Percentiles rank a stretch among this genome's conserved stretches.
These are phyloP conservation scores for Phytophthora colocasiae DNA, from an alignment of 352 stramenopile genomes.

Conservation along the genomic window DNA sequence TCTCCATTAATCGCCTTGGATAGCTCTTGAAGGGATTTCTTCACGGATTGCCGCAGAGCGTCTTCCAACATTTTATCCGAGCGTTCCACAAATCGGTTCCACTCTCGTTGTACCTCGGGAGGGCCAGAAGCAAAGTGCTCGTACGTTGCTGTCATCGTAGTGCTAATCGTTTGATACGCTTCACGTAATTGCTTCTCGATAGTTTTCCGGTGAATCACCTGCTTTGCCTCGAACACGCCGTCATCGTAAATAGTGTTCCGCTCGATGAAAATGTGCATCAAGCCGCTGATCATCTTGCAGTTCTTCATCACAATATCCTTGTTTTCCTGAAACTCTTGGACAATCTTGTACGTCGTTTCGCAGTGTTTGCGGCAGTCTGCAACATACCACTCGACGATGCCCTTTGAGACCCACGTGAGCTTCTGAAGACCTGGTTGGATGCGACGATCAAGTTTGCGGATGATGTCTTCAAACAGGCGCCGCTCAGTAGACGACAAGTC, in stretches of 20 bases:
- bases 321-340: slow-evolving; percentile 91
- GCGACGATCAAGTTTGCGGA: slow-evolving; percentile 93
- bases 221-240: slow-evolving; percentile 92
- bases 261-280: slow-evolving; percentile 94
- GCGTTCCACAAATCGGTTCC: slow-evolving; percentile 90
- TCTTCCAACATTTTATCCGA: slow-evolving; percentile 93
- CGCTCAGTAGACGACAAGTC: slow-evolving; percentile 91
- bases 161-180: slow-evolving; percentile 87
- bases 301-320: slow-evolving; percentile 89
- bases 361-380: slow-evolving; percentile 91
- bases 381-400: slow-evolving; percentile 94
- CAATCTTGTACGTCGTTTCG: slow-evolving; percentile 89
- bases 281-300: slow-evolving; percentile 88
- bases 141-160: slow-evolving; percentile 93
- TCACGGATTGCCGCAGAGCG: slow-evolving; percentile 92
- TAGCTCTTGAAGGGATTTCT: slow-evolving; percentile 95
- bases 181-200: slow-evolving; percentile 82
- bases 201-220: slow-evolving; percentile 88
- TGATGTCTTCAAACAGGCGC: slow-evolving; percentile 94
- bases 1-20: slow-evolving; percentile 95
- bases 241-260: slow-evolving; percentile 95
- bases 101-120: slow-evolving; percentile 93
- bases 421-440: slow-evolving; percentile 94
- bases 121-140: slow-evolving; percentile 91
- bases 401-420: slow-evolving; percentile 93